Conservation (phyloP, 768 basidiomycete genomes). For the Tricholoma sp. region DNA sequence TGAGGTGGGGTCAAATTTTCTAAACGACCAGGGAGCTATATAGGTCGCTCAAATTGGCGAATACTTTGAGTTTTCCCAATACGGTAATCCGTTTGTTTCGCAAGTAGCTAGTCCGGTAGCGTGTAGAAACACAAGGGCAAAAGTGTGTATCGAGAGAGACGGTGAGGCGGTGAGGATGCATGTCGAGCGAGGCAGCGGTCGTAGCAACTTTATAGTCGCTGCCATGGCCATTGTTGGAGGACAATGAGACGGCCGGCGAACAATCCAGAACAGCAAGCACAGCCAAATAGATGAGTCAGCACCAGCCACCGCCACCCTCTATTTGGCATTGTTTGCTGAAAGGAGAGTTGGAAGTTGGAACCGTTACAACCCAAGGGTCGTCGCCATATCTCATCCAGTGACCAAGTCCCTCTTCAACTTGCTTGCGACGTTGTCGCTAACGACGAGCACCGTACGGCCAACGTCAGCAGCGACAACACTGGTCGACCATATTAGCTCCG, state of each 20-base stretch:
- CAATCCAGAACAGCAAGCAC: neutral
- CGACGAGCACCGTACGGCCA: constrained; percentile 7
- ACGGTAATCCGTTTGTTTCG: constrained; percentile 39
- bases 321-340: constrained; percentile 29
- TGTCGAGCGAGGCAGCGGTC: neutral
- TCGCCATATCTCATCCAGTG: constrained; percentile 15
- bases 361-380: constrained; percentile 19
- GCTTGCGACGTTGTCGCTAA: constrained; percentile 11
- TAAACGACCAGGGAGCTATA: constrained; percentile 6
- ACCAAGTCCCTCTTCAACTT: constrained; percentile 10
- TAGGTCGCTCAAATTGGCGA: constrained; percentile 28
- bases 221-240: constrained; percentile 15
- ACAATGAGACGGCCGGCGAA: constrained; percentile 13
- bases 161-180: neutral
- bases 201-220: constrained; percentile 5
- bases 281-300: constrained; percentile 13
- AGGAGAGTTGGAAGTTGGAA: constrained; percentile 24
- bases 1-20: constrained; percentile 1
- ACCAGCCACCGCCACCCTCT: constrained; percentile 11
- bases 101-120: neutral
- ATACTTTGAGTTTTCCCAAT: constrained; percentile 42
- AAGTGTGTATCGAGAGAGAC: neutral
- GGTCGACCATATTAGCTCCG: constrained; percentile 11
- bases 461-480: constrained; percentile 1
- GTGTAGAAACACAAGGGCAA: neutral